These are phyloP conservation scores for Leccinum disarticulatum DNA, from an alignment of 768 basidiomycete species.

Conservation along the genomic window DNA sequence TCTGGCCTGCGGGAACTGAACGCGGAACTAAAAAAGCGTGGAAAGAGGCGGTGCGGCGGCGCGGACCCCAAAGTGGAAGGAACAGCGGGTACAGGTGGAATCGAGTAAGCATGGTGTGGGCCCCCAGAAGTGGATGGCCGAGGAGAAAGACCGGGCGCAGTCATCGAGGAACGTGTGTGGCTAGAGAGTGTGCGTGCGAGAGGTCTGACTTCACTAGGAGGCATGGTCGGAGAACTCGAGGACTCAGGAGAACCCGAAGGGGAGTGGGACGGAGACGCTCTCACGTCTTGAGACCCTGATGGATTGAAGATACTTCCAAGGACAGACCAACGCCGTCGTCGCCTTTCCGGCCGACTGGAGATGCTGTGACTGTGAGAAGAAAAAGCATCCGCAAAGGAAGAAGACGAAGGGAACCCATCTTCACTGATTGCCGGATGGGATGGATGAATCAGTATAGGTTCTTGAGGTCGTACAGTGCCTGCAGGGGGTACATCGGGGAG, in stretches of 20 bases:
- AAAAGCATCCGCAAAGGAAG: conserved; percentile 47
- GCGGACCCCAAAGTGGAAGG: conserved; percentile 32
- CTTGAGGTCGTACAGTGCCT: conserved; percentile 63
- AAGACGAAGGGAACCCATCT: conserved; percentile 44
- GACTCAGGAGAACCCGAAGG: conserved; percentile 20
- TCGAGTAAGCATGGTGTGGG: conserved; percentile 18
- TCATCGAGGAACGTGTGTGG: conserved; percentile 15
- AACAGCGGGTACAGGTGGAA: conserved; percentile 25
- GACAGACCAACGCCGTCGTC: conserved; percentile 75
- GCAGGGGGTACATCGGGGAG: conserved; percentile 71
- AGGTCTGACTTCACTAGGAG: conserved; percentile 18
- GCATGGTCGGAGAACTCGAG: conserved; percentile 19
- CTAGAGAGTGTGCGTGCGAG: conserved; percentile 30
- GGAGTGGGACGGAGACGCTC: conserved; percentile 26
- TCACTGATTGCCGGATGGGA: conserved; percentile 41
- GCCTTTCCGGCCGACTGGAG: conserved; percentile 36
- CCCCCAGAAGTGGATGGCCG: conserved; percentile 39
- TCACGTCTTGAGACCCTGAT: conserved; percentile 24
- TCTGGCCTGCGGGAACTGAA: conserved; percentile 60
- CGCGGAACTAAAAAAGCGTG: conserved; percentile 67
- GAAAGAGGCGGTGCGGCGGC: conserved; percentile 63
- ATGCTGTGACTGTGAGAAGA: conserved; percentile 33
- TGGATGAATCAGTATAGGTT: conserved; percentile 62
- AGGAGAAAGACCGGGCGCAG: conserved; percentile 12
- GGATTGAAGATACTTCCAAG: conserved; percentile 46